Conservation (phyloP, 2,329 filamentous ascomycete species). For the Alternaria ethzedia region DNA sequence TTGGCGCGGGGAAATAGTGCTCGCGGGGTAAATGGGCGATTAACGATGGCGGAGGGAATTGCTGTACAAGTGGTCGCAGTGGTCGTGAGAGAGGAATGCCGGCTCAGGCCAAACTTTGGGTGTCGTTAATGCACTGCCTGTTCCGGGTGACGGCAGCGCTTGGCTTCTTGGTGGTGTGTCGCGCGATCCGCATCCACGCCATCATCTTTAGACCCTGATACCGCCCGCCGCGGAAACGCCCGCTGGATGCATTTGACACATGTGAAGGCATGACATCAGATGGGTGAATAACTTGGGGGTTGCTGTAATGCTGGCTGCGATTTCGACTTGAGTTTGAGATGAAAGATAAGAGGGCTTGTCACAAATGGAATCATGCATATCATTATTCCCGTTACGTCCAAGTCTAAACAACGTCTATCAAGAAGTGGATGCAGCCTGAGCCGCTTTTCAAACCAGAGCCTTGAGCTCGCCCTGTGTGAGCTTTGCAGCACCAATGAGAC, state of each 20-base stretch:
- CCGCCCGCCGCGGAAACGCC: slow-evolving; percentile 5
- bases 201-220: slow-evolving; percentile 14
- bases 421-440: slow-evolving; percentile 1
- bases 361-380: slow-evolving; percentile 1
- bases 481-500: slow-evolving; percentile 81
- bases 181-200: slow-evolving; percentile 11
- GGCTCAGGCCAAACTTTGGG: background rate
- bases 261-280: background rate
- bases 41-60: background rate
- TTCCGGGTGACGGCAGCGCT: slow-evolving; percentile 27
- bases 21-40: slow-evolving; percentile 17
- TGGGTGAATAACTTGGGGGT: background rate
- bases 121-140: slow-evolving; percentile 12
- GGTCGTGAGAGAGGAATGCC: background rate
- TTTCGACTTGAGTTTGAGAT: background rate
- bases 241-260: slow-evolving; percentile 4
- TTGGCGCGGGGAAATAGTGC: slow-evolving; percentile 40
- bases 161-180: slow-evolving; percentile 32
- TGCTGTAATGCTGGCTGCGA: background rate
- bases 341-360: background rate
- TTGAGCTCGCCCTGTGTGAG: slow-evolving; percentile 84
- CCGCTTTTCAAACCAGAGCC: slow-evolving; percentile 52
- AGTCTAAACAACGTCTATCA: slow-evolving; percentile 29
- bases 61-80: too few species aligned
- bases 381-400: slow-evolving; percentile 12